Percentiles rank a stretch among this genome's conserved stretches.
phyloP scores from a whole-genome alignment of 2,329 filamentous ascomycete species.

The Ophiostoma pallidulum region DNA sequence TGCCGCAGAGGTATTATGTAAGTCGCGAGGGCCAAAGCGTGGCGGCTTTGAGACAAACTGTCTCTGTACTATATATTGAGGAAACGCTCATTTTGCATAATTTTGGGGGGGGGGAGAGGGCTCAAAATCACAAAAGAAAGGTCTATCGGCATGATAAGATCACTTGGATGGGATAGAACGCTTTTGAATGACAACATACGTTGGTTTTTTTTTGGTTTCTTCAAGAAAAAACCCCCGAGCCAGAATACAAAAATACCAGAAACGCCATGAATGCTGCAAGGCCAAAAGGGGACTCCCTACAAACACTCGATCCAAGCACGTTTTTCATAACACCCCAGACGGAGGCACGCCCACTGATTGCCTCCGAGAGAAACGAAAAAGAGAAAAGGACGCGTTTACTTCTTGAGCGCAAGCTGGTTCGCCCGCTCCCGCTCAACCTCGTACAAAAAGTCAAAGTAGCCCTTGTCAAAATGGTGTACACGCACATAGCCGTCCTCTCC shows the following conservation, averaged over 20 bases:
- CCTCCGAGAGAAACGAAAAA: too few species aligned
- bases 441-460: conserved; percentile 97
- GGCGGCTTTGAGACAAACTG: too few species aligned
- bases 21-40: too few species aligned
- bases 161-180: too few species aligned
- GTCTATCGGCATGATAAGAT: too few species aligned
- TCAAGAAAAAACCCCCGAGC: conserved; percentile 6
- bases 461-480: conserved; percentile 96
- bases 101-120: too few species aligned
- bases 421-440: conserved; percentile 85
- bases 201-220: too few species aligned
- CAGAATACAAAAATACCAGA: conserved; percentile 1
- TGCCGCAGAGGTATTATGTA: too few species aligned
- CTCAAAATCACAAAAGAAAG: too few species aligned
- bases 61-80: too few species aligned
- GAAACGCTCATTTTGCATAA: too few species aligned
- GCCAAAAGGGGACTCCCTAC: conserved; percentile 2
- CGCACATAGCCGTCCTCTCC: conserved; percentile 98
- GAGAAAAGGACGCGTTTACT: conserved; percentile 5
- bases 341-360: neutral
- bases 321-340: conserved; percentile 4
- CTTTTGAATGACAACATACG: too few species aligned
- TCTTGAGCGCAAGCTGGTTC: conserved; percentile 30
- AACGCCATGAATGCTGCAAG: conserved; percentile 14
- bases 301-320: conserved; percentile 14